Evolutionary conservation across 2,329 filamentous ascomycete species (phyloP).

Genomic region (Exophiala sideris): DNA sequence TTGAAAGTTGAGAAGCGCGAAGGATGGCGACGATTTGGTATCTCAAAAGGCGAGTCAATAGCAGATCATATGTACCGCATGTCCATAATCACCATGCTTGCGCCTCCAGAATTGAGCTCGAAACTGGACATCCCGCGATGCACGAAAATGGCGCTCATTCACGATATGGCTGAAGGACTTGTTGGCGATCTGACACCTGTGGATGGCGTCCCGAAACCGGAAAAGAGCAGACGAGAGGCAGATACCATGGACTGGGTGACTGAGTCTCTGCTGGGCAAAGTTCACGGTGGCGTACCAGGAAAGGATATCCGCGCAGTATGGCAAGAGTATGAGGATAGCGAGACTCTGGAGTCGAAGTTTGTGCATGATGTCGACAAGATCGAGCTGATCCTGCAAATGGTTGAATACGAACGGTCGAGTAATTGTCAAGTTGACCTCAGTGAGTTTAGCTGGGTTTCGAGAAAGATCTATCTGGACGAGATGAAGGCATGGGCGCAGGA

Average conservation of each 20-base stretch:
- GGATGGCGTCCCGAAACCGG: conserved; percentile 76
- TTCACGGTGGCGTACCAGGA: conserved; percentile 68
- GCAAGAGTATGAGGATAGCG: conserved; percentile 90
- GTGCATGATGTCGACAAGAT: conserved; percentile 98
- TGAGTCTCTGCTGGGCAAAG: conserved; percentile 65
- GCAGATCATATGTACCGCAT: conserved; percentile 99
- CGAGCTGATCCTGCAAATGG: conserved; percentile 89
- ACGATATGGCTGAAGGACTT: conserved; percentile 95
- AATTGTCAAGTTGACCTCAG: conserved; percentile 68
- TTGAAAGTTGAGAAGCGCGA: conserved; percentile 96
- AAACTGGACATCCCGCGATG: conserved; percentile 76
- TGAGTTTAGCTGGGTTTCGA: conserved; percentile 80
- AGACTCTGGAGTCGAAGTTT: conserved; percentile 79
- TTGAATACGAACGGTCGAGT: conserved; percentile 82
- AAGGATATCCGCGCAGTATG: conserved; percentile 74
- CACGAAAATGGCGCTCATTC: conserved; percentile 91
- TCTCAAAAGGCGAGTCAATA: conserved; percentile 77
- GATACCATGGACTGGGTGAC: conserved; percentile 91
- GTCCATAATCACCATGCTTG: conserved; percentile 92
- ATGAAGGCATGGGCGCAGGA: conserved; percentile 75
- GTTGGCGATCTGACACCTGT: conserved; percentile 97
- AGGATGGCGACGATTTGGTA: conserved; percentile 87
- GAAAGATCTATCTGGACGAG: conserved; percentile 69
- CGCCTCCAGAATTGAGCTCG: conserved; percentile 68
- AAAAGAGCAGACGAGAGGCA: conserved; percentile 84